Conservation (phyloP, 345 rosid genomes). For the Hevea brasiliensis region DNA sequence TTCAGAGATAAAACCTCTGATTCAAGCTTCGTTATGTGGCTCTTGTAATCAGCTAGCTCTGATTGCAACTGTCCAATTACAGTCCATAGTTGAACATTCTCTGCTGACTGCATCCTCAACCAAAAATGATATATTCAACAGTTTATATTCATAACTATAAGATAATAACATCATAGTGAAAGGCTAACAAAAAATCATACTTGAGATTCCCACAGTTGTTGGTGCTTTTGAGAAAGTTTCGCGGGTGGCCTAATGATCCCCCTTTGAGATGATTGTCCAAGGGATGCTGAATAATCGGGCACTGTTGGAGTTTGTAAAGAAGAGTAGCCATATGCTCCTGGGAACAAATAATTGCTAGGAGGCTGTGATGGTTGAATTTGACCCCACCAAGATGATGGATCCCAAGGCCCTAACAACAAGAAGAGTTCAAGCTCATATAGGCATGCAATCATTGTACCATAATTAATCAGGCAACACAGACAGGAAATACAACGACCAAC, state of each 20-base stretch:
- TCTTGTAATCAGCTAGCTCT: constrained; percentile 38
- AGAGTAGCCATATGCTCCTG: constrained; percentile 26
- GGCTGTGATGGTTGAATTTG: constrained; percentile 35
- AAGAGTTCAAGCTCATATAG: constrained; percentile 5
- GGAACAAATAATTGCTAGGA: constrained; percentile 14
- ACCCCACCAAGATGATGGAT: constrained; percentile 35
- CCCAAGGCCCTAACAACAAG: constrained; percentile 37
- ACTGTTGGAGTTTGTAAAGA: constrained; percentile 13
- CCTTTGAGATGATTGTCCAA: constrained; percentile 27
- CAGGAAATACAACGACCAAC: neutral
- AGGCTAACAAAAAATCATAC: constrained; percentile 22
- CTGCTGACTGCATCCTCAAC: constrained; percentile 30
- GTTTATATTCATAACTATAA: too few species aligned
- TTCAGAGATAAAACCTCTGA: constrained; percentile 33
- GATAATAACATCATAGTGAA: neutral
- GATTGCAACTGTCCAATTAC: constrained; percentile 36
- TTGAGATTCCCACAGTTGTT: constrained; percentile 47
- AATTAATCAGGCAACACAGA: neutral
- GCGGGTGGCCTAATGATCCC: constrained; percentile 32
- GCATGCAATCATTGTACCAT: too few species aligned
- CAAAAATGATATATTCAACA: neutral
- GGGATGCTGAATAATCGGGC: constrained; percentile 22
- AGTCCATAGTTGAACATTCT: constrained; percentile 40
- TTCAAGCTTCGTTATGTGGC: constrained; percentile 36
- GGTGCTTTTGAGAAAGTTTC: too few species aligned